phyloP scores from a whole-genome alignment of 495 filamentous ascomycete genomes.

The Penicillium simplicissimum region DNA sequence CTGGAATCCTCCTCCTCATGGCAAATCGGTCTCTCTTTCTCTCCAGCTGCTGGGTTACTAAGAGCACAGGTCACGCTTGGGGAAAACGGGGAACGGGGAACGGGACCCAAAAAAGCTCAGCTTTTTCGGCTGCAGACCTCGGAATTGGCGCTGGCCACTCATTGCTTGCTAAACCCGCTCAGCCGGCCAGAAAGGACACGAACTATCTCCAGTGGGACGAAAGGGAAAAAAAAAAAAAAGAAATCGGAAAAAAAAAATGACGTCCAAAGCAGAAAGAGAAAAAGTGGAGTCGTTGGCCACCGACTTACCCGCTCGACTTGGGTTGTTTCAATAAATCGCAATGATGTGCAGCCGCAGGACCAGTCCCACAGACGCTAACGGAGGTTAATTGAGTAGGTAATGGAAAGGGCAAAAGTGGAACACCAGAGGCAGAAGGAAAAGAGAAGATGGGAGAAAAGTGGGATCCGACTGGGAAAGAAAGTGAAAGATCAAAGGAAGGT shows the following conservation, averaged over 20 bases:
- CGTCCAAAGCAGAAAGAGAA: constrained; percentile 9
- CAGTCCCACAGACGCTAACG: constrained; percentile 22
- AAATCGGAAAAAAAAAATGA: constrained; percentile 8
- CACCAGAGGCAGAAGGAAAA: not conserved
- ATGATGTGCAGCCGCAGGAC: constrained; percentile 29
- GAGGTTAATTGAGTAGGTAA: constrained; percentile 20
- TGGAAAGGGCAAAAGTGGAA: not conserved
- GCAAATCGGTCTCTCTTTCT: not conserved
- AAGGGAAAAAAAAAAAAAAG: not conserved
- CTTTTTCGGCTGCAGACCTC: constrained; percentile 2
- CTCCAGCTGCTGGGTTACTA: not conserved
- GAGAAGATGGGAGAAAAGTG: not conserved
- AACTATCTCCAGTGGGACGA: not conserved
- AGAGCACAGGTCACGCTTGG: not conserved
- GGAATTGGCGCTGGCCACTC: not conserved
- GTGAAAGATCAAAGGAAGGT: not conserved
- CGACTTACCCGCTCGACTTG: constrained; percentile 16
- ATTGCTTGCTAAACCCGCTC: constrained; percentile 6
- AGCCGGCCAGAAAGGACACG: not conserved
- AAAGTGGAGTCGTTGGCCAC: constrained; percentile 18
- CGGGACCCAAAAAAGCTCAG: not conserved
- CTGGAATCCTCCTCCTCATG: not conserved
- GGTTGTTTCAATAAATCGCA: constrained; percentile 21
- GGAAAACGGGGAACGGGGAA: constrained; percentile 1
- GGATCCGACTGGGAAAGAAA: not conserved